phyloP scores from a whole-genome alignment of 2,329 filamentous ascomycete species.

The Emmonsia crescens region DNA sequence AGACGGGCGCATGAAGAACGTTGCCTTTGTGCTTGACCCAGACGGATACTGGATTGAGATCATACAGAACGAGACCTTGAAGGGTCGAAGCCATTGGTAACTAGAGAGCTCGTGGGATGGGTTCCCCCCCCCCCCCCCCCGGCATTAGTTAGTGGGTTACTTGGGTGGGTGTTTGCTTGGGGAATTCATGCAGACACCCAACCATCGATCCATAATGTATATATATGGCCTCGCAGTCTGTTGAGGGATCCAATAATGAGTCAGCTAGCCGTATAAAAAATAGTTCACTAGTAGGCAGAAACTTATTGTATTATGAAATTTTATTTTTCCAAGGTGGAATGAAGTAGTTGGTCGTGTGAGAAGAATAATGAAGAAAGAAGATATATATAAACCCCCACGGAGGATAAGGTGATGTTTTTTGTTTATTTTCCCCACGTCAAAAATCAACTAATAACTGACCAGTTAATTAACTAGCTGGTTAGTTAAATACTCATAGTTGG shows the following conservation, averaged over 20 bases:
- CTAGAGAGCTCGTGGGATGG: constrained; percentile 1
- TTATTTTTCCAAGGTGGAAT: not conserved
- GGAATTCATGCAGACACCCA: too few species aligned
- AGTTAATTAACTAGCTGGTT: not conserved
- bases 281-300: not conserved
- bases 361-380: not conserved
- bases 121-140: not conserved
- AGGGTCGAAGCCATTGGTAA: constrained; percentile 35
- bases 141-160: not conserved
- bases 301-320: not conserved
- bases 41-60: constrained; percentile 71
- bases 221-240: too few species aligned
- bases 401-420: too few species aligned
- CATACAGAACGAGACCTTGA: constrained; percentile 56
- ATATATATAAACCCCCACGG: not conserved
- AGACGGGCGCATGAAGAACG: constrained; percentile 82
- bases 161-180: too few species aligned
- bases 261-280: not conserved
- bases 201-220: too few species aligned
- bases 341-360: not conserved
- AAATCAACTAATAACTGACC: not conserved
- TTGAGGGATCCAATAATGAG: not conserved
- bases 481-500: not conserved
- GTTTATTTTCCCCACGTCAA: too few species aligned
- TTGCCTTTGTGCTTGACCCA: constrained; percentile 83